Percentiles rank a stretch among this genome's conserved stretches.
Evolutionary conservation across 2,329 filamentous ascomycete species (phyloP).

Genomic region (Diaporthe batatas): DNA sequence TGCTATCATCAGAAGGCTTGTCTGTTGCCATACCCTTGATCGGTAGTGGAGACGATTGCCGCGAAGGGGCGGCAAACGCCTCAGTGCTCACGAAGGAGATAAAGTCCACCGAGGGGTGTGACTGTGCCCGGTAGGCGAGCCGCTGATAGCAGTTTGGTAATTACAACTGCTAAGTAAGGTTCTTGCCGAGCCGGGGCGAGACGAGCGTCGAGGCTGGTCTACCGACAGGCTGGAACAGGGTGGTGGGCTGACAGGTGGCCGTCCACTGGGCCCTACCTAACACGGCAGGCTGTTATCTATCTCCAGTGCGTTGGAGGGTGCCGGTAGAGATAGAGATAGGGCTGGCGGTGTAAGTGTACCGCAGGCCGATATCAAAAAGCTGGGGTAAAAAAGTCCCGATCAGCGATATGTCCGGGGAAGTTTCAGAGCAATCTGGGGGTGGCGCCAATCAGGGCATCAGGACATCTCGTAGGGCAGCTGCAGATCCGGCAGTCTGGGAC

Average conservation of each 20-base stretch:
- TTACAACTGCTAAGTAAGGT: slow-evolving; percentile 32
- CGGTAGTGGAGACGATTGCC: slow-evolving; percentile 54
- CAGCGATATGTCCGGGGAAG: slow-evolving; percentile 45
- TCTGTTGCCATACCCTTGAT: slow-evolving; percentile 72
- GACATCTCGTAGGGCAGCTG: slow-evolving; percentile 51
- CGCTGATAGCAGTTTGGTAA: slow-evolving; percentile 29
- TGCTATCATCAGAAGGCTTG: slow-evolving; percentile 72
- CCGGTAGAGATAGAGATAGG: slow-evolving; percentile 42
- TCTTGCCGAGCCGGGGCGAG: slow-evolving; percentile 37
- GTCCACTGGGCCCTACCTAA: slow-evolving; percentile 26
- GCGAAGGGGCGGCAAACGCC: slow-evolving; percentile 57
- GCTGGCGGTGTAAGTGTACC: slow-evolving; percentile 38
- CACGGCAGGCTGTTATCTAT: slow-evolving; percentile 39
- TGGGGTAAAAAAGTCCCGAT: slow-evolving; percentile 47
- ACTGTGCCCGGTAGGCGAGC: slow-evolving; percentile 22
- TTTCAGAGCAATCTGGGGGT: slow-evolving; percentile 47
- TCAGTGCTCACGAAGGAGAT: slow-evolving; percentile 44
- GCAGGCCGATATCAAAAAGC: slow-evolving; percentile 35
- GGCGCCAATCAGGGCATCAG: slow-evolving; percentile 60
- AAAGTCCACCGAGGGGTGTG: slow-evolving; percentile 32
- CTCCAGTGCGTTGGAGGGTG: slow-evolving; percentile 16
- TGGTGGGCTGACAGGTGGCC: slow-evolving; percentile 37
- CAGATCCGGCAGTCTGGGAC: slow-evolving; percentile 56
- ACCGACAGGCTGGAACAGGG: slow-evolving; percentile 35
- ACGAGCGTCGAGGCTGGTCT: slow-evolving; percentile 36